A percentile compares a stretch with the other conserved stretches of the same genome.
These are phyloP conservation scores for Tetrapisispora arboricola DNA, from an alignment of 805 yeast genomes.

Conservation along the genomic window DNA sequence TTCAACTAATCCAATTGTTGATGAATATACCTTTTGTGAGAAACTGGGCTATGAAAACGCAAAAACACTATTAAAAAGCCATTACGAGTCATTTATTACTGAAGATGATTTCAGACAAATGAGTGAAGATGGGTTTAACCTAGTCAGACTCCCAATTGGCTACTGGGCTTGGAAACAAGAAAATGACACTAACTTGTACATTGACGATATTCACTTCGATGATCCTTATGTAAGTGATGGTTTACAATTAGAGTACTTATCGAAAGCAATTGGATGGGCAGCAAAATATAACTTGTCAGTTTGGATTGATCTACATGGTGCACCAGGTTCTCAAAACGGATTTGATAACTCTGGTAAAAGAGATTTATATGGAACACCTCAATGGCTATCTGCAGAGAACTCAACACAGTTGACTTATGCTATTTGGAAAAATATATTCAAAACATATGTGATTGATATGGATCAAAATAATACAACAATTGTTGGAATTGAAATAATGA, in stretches of 20 bases:
- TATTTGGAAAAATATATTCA: conserved; percentile 40
- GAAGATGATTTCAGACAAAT: conserved; percentile 49
- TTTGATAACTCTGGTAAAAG: conserved; percentile 73
- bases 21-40: conserved; percentile 49
- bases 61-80: conserved; percentile 32
- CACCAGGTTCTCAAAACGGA: conserved; percentile 80
- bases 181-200: conserved; percentile 11
- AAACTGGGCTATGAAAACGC: conserved; percentile 41
- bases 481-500: conserved; percentile 58
- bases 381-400: conserved; percentile 33
- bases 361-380: conserved; percentile 31
- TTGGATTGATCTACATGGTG: conserved; percentile 72
- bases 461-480: conserved; percentile 36
- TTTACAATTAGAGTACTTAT: conserved; percentile 48
- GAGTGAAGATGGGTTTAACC: conserved; percentile 44
- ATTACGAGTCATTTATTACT: conserved; percentile 50
- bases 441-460: conserved; percentile 20
- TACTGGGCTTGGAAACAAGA: conserved; percentile 62
- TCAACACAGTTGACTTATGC: conserved; percentile 41
- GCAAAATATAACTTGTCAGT: conserved; percentile 47
- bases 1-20: conserved; percentile 25
- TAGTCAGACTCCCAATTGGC: conserved; percentile 71
- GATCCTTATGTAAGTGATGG: conserved; percentile 59
- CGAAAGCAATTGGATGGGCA: conserved; percentile 62
- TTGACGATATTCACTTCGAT: conserved; percentile 18